These are phyloP conservation scores for Heterobasidion occidentale DNA, from an alignment of 1,284 basidiomycete genomes.

Conservation along the genomic window DNA sequence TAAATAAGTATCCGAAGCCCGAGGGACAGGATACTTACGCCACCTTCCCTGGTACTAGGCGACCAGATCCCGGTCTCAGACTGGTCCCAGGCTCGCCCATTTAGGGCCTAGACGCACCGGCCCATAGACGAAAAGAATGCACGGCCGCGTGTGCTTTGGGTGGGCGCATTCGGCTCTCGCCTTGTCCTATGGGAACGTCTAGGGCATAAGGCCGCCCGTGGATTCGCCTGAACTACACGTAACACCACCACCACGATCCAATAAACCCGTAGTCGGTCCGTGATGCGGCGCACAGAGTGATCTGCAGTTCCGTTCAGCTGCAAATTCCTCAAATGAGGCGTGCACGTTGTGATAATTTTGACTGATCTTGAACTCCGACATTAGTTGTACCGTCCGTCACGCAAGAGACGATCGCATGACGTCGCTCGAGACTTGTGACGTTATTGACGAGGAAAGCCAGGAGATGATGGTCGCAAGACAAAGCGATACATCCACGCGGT, in stretches of 20 bases:
- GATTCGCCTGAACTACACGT: no score
- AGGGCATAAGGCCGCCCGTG: no score
- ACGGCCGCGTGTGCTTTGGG: no score
- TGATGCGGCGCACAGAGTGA: neutral
- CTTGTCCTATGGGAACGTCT: no score
- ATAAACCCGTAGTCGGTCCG: neutral
- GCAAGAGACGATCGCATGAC: neutral
- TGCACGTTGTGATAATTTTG: neutral
- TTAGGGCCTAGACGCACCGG: neutral
- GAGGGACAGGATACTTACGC: neutral
- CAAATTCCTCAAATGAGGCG: neutral
- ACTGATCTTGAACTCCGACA: neutral
- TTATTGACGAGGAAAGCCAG: no score
- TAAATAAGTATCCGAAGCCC: neutral
- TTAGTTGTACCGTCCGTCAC: neutral
- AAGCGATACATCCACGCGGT: no score
- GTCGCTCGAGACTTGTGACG: neutral
- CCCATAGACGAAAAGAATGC: neutral
- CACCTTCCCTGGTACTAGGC: neutral
- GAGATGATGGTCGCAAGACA: no score
- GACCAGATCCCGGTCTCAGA: neutral
- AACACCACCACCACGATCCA: neutral
- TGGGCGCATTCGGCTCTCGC: no score
- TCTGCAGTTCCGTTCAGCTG: neutral
- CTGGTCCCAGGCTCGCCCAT: neutral